Evolutionary conservation across 2,329 filamentous ascomycete genomes (phyloP), one percentile per base, ranked within the genome.

Genomic region (Talaromyces marneffei): DNA sequence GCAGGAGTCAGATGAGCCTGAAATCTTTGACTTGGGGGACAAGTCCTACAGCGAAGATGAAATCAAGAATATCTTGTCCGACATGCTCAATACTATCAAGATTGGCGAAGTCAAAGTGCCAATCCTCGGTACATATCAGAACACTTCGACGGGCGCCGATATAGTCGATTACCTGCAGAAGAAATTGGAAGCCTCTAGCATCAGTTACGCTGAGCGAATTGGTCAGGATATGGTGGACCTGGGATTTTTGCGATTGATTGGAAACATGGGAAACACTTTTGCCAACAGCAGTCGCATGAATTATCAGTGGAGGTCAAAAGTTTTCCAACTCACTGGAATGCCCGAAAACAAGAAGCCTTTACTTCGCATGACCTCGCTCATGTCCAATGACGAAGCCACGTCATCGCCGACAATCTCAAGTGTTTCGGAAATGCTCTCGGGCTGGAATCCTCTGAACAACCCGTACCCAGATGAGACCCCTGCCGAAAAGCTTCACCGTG

Each of bases 261-360:
- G 94, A 66, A 97, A 94, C 69, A 92, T 99, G 59, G 94, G 94
- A 63, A 97, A 85, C 77, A 91, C 89, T 1, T 99, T 99, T 73
- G 92, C 93, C 68, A 99, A 99, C 78, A 97, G 92, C 81, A 96
- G 92, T 66, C 91, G 89, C 77, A 89, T 97, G 86, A 93, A 90
- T 73, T 99, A 99, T 75, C 94, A 99, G 75, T 99, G 94, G 94
- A 88, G 91, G 59, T 86, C 92, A 7, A 95, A 91, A 78, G 88
- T 90, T 4, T 99, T 97, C 78, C 87, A 95, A 71, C 75, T 94
- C 61, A 87, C 91, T 27, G 93, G 92, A 23, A 81, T 96, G 58
- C 92, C 91, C 0, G 93, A 97, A 74, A 96, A 91, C 83, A 95
- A 92, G 80, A 82, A 83, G 62, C 74, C 85, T 1, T 73, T 93